phyloP scores from a whole-genome alignment of 192 early-diverging fungal species.

The Linderina pennispora region DNA sequence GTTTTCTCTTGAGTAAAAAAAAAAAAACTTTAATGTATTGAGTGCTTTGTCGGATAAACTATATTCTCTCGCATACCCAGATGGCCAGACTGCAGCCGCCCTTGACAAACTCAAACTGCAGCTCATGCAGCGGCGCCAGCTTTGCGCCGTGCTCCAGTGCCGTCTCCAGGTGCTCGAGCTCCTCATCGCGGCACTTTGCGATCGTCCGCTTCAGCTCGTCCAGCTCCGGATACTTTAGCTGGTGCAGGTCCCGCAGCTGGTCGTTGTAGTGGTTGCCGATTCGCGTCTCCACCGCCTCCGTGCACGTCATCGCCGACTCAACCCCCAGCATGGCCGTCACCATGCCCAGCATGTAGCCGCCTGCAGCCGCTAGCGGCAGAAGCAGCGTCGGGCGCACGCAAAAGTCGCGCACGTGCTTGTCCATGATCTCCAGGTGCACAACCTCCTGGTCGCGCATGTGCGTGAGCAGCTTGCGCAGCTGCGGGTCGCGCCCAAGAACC shows the following conservation, averaged over 20 bases:
- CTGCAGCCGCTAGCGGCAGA: constrained; percentile 78
- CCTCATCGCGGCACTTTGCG: constrained; percentile 87
- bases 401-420: constrained; percentile 64
- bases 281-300: constrained; percentile 94
- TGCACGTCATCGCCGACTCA: constrained; percentile 97
- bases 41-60: constrained; percentile 6
- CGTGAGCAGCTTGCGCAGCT: constrained; percentile 64
- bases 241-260: constrained; percentile 78
- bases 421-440: constrained; percentile 72
- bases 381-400: constrained; percentile 82
- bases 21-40: too few species aligned
- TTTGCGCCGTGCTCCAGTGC: constrained; percentile 80
- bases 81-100: constrained; percentile 90
- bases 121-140: constrained; percentile 73
- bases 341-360: constrained; percentile 80
- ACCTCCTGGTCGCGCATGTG: constrained; percentile 98
- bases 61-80: constrained; percentile 82
- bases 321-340: constrained; percentile 87
- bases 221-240: constrained; percentile 62
- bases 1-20: constrained; percentile 21
- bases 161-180: constrained; percentile 88
- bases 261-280: constrained; percentile 97
- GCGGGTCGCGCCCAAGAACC: constrained; percentile 62
- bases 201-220: constrained; percentile 56
- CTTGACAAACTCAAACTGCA: constrained; percentile 71